Evolutionary conservation across 208 protist genomes (phyloP).

Genomic region (Wallacemonas sp.): DNA sequence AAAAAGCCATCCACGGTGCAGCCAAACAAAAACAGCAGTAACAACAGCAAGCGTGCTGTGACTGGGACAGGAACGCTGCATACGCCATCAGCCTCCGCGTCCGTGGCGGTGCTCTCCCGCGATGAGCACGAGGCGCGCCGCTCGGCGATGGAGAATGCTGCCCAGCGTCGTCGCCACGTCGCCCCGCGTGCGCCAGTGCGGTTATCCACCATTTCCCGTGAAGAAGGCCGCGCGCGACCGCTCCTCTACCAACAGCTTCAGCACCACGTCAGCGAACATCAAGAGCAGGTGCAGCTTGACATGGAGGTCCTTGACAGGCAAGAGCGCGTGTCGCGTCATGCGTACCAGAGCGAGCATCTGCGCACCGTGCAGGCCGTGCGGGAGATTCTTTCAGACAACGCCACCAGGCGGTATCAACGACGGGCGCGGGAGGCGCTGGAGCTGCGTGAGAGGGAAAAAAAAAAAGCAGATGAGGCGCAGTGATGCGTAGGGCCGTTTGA

Average conservation of each 20-base stretch:
- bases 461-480: neutral
- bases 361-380: conserved; percentile 14
- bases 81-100: no score
- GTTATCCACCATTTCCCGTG: conserved; percentile 37
- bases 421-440: conserved; percentile 18
- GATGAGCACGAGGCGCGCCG: neutral
- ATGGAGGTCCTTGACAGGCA: conserved; percentile 26
- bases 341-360: conserved; percentile 41
- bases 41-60: no score
- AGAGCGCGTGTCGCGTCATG: conserved; percentile 32
- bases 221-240: conserved; percentile 31
- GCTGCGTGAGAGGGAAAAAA: conserved; percentile 10
- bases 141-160: neutral
- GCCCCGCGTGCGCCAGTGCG: conserved; percentile 13
- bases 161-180: conserved; percentile 3
- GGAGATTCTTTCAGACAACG: conserved; percentile 9
- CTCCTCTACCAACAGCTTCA: conserved; percentile 32
- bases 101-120: no score
- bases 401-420: conserved; percentile 9
- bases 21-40: neutral
- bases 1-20: neutral
- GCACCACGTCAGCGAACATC: conserved; percentile 28
- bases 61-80: no score
- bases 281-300: conserved; percentile 28
- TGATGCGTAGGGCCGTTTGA: neutral